phyloP scores from a whole-genome alignment of 2,329 filamentous ascomycete species.

The Cyanodermella asteris region DNA sequence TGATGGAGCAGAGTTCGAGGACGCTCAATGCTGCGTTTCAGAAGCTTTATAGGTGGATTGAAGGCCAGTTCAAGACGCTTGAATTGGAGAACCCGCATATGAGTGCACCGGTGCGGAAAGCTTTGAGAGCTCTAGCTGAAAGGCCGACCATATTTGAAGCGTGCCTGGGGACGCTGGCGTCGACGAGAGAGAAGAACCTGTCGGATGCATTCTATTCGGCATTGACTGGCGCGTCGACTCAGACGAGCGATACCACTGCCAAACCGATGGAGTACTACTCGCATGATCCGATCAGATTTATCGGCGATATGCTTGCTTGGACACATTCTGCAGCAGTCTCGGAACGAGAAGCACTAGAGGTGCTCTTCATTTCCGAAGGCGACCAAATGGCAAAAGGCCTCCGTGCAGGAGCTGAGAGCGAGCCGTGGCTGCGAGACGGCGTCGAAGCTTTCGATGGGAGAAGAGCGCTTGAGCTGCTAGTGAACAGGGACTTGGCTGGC shows the following conservation, averaged over 20 bases:
- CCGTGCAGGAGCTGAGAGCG: constrained; percentile 55
- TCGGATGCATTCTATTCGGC: constrained; percentile 79
- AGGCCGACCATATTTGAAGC: constrained; percentile 77
- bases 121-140: constrained; percentile 71
- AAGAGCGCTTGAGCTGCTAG: constrained; percentile 62
- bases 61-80: constrained; percentile 74
- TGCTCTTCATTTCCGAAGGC: constrained; percentile 74
- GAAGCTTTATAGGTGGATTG: constrained; percentile 88
- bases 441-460: constrained; percentile 51
- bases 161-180: constrained; percentile 81
- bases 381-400: constrained; percentile 72
- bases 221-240: constrained; percentile 48
- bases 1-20: constrained; percentile 78
- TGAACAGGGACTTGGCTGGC: constrained; percentile 65
- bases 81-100: constrained; percentile 92
- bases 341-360: constrained; percentile 76
- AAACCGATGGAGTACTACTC: constrained; percentile 91
- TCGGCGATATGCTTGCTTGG: constrained; percentile 96
- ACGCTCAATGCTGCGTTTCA: constrained; percentile 78
- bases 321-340: constrained; percentile 84
- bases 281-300: constrained; percentile 76
- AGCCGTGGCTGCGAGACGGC: constrained; percentile 58
- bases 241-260: constrained; percentile 35
- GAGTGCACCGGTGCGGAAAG: constrained; percentile 59
- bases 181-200: constrained; percentile 66